phyloP scores from a whole-genome alignment of 805 yeast species.

The Yamadazyma nakazawae region DNA sequence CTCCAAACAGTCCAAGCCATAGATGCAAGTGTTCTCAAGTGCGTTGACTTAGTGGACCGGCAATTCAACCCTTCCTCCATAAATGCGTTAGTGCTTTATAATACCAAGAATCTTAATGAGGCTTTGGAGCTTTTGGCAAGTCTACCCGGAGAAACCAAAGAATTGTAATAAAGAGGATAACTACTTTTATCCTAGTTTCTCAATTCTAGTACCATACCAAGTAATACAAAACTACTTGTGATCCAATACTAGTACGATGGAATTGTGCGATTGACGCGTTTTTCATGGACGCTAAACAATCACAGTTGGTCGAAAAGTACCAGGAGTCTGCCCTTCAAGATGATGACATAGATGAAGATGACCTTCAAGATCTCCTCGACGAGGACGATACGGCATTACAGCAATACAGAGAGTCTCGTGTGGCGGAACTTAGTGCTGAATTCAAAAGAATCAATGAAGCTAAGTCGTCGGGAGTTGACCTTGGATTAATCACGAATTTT shows the following conservation, averaged over 20 bases:
- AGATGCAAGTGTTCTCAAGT: constrained; percentile 23
- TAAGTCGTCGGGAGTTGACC: constrained; percentile 10
- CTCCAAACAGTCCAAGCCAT: constrained; percentile 29
- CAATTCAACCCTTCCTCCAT: not conserved
- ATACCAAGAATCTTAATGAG: not conserved
- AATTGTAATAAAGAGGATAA: too few relatives aligned
- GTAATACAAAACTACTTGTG: too few relatives aligned
- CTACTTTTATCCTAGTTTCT: too few relatives aligned
- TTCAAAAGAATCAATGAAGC: constrained; percentile 32
- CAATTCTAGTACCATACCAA: too few relatives aligned
- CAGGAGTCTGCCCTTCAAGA: constrained; percentile 37
- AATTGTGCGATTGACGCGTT: constrained; percentile 5
- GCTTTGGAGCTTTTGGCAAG: not conserved
- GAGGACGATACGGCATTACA: constrained; percentile 43
- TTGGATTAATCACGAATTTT: constrained; percentile 41
- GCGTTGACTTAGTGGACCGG: constrained; percentile 15
- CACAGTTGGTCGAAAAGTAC: constrained; percentile 41
- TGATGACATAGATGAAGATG: constrained; percentile 30
- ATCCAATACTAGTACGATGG: too few relatives aligned
- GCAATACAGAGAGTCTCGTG: constrained; percentile 59
- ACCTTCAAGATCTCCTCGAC: constrained; percentile 50
- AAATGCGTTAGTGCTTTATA: not conserved
- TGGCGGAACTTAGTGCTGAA: constrained; percentile 52
- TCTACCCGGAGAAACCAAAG: not conserved
- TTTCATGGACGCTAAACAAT: constrained; percentile 30